Evolutionary conservation across 192 early-diverging fungal species (phyloP), one percentile per base, ranked within the genome.

Genomic region (Mortierella hygrophila): DNA sequence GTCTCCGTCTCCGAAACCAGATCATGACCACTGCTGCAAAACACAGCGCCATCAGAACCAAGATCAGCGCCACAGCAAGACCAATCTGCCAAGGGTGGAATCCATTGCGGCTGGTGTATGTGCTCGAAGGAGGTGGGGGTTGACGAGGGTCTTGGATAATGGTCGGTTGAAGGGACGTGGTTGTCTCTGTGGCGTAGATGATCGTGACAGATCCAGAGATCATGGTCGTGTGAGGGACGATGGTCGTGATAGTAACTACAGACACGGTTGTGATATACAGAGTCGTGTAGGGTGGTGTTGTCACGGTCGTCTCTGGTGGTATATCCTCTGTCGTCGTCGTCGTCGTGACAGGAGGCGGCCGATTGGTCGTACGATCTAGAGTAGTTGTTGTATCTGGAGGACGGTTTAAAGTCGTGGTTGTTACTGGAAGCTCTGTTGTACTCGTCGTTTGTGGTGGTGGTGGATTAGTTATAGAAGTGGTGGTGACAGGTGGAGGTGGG

Each of bases 221-320:
- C 11, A 78, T 21, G 73, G 82, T 79, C 23, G 77, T 75, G 5
- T 85, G 55, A 20, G 82, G 82, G 0, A 85, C 74, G 6, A 63
- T 16, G 2, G 82, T 79, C 10, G 82, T 76, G 37, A 85, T 35
- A 10, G 77, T 85, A 11, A 85, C 40, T 23, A 85, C 29, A 6
- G 82, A 75, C 42, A 79, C 38, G 2, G 82, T 85, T 7, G 77
- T 71, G 47, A 85, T 75, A 26, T 79, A 85, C 3, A 70, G 82
- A n/a, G 82, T 85, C 10, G 77, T 75, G 37, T 83, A 77, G 18
- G 77, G 77, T 8, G 77, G n/a, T 38, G 74, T 75, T 16, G 77
- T 70, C 3, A 55, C 38, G 21, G 41, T n/a, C 3, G 38, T 23
- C 4, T 37, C 32, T 38, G 57, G 60, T 49, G 47, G 40, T 57